phyloP scores from a whole-genome alignment of 2,329 filamentous ascomycete genomes.

The Scytalidium lignicola region DNA sequence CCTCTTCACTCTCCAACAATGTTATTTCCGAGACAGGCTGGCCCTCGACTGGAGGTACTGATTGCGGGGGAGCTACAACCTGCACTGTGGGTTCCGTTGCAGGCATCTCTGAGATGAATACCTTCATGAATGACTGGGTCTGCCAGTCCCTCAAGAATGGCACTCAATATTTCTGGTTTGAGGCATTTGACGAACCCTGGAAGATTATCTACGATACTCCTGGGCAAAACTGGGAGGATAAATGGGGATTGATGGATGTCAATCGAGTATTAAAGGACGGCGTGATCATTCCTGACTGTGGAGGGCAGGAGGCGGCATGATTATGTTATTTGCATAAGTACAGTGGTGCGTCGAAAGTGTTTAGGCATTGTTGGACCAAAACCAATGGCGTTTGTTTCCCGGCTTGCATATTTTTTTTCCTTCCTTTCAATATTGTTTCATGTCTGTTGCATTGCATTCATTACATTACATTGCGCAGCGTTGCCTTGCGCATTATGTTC shows the following conservation, averaged over 20 bases:
- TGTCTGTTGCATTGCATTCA: too few relatives aligned
- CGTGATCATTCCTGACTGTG: constrained; percentile 82
- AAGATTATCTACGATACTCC: constrained; percentile 68
- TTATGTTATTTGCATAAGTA: too few relatives aligned
- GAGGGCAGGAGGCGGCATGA: constrained; percentile 54
- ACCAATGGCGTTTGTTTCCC: too few relatives aligned
- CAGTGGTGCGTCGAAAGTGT: too few relatives aligned
- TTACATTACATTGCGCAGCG: too few relatives aligned
- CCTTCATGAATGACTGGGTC: constrained; percentile 81
- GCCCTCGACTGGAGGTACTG: constrained; percentile 76
- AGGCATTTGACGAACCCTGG: constrained; percentile 96
- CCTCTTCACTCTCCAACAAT: constrained; percentile 58
- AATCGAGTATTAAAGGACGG: constrained; percentile 79
- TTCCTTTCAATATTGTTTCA: too few relatives aligned
- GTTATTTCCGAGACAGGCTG: constrained; percentile 90
- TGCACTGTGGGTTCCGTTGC: constrained; percentile 70
- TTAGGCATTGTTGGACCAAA: too few relatives aligned
- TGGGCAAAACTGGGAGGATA: constrained; percentile 80
- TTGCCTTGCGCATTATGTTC: too few relatives aligned
- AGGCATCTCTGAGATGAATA: constrained; percentile 74
- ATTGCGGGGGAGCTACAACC: constrained; percentile 57
- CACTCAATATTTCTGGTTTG: constrained; percentile 96
- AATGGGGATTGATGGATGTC: constrained; percentile 89
- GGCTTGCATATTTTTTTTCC: too few relatives aligned
- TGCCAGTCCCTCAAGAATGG: constrained; percentile 74